Percentiles rank a stretch among this genome's conserved stretches.
Conservation (phyloP, 345 rosid species). For the Camelina hispida region DNA sequence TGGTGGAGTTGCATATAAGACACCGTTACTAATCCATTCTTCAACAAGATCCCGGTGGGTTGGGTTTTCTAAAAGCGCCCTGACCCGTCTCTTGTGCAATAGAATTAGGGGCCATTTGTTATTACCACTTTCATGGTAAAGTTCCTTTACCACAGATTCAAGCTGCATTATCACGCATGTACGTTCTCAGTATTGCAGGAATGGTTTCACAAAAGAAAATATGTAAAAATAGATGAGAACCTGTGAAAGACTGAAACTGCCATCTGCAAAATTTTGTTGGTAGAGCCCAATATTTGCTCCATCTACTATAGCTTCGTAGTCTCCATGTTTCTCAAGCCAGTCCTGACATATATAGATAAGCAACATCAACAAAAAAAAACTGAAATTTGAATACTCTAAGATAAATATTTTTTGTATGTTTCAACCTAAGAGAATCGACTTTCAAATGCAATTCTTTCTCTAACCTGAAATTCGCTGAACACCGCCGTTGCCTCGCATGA, state of each 20-base stretch:
- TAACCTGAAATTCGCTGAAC: slow-evolving; percentile 85
- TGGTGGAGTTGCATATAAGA: slow-evolving; percentile 74
- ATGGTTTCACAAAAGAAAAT: neutral
- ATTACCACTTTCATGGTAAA: slow-evolving; percentile 53
- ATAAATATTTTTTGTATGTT: neutral
- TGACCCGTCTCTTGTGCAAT: slow-evolving; percentile 74
- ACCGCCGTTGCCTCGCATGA: slow-evolving; percentile 52
- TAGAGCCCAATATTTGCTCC: slow-evolving; percentile 94
- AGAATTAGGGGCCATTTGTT: slow-evolving; percentile 73
- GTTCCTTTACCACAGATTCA: slow-evolving; percentile 71
- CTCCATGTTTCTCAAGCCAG: slow-evolving; percentile 70
- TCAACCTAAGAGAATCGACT: too few relatives aligned
- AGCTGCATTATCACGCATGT: slow-evolving; percentile 70
- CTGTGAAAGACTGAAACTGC: slow-evolving; percentile 78
- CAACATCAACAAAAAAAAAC: slow-evolving; percentile 4
- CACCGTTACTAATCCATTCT: slow-evolving; percentile 66
- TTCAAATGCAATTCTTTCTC: neutral
- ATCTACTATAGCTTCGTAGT: slow-evolving; percentile 80
- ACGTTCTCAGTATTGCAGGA: neutral
- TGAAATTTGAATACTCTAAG: neutral
- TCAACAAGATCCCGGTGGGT: slow-evolving; percentile 56
- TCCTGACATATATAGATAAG: slow-evolving; percentile 43
- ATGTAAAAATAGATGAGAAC: slow-evolving; percentile 44
- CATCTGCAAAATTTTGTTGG: slow-evolving; percentile 86
- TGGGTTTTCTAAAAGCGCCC: slow-evolving; percentile 59